Conservation (phyloP, 2,329 filamentous ascomycete species). For the Fusarium mangiferae region DNA sequence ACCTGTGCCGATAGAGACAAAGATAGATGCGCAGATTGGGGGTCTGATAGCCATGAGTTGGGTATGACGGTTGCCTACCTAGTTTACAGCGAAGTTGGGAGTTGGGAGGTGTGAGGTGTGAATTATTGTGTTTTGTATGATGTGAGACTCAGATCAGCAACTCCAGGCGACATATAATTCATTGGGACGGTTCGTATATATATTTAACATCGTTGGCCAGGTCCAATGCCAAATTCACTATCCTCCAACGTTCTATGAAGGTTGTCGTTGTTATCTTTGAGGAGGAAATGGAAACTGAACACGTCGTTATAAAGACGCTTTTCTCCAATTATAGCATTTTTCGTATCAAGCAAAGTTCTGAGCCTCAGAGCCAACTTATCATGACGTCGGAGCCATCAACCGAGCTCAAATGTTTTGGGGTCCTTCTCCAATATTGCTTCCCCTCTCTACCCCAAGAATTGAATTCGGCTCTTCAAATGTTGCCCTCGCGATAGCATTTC, state of each 20-base stretch:
- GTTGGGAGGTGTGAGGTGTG: too few relatives aligned
- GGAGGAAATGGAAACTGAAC: not conserved
- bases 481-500: not conserved
- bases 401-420: not conserved
- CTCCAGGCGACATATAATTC: not conserved
- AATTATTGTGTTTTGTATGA: too few relatives aligned
- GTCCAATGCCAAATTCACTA: not conserved
- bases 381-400: not conserved
- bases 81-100: too few relatives aligned
- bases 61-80: too few relatives aligned
- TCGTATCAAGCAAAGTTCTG: not conserved
- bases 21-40: too few relatives aligned
- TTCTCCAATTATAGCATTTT: not conserved
- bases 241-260: not conserved
- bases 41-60: too few relatives aligned
- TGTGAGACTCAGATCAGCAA: too few relatives aligned
- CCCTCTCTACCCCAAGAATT: not conserved
- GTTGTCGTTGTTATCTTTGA: not conserved
- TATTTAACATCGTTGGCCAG: not conserved
- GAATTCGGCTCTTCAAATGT: not conserved
- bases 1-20: too few relatives aligned
- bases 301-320: not conserved
- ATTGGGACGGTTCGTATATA: not conserved
- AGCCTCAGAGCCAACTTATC: too few relatives aligned
- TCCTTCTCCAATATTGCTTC: not conserved